A percentile compares a stretch with the other conserved stretches of the same genome.
These are phyloP conservation scores for Scenedesmus sp. DNA, from an alignment of 163 green algal species.

Conservation along the genomic window DNA sequence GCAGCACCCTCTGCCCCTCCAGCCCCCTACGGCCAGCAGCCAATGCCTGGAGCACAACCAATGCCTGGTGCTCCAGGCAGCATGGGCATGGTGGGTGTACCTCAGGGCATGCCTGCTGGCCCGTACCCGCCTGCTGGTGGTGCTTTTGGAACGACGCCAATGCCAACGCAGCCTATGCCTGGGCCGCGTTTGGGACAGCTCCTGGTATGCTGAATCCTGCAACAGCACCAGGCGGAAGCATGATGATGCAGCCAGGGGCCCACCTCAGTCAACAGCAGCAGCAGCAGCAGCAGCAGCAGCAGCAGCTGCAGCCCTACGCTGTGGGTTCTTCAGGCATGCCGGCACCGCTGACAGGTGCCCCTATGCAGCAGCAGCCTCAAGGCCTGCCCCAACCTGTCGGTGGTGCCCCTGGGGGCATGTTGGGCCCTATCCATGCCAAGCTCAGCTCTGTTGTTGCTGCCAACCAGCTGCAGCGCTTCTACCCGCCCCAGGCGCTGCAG, in stretches of 20 bases:
- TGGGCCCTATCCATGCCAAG: background rate
- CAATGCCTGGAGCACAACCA: background rate
- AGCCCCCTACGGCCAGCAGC: slow-evolving; percentile 1
- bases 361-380: background rate
- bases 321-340: background rate
- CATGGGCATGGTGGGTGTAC: background rate
- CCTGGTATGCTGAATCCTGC: background rate
- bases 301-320: background rate
- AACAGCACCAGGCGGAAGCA: background rate
- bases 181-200: background rate
- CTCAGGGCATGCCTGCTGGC: background rate
- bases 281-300: too few relatives aligned
- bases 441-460: background rate
- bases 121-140: background rate
- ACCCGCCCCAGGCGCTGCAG: slow-evolving; percentile 30
- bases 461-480: slow-evolving; percentile 55
- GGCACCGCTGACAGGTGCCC: background rate
- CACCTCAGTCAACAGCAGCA: background rate
- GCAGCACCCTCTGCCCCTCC: background rate
- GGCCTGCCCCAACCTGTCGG: background rate
- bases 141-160: background rate
- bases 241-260: background rate
- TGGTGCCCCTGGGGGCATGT: background rate
- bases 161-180: background rate
- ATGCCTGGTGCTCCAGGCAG: background rate